Evolutionary conservation across 306 rosid genomes (phyloP).

Genomic region (Styphnolobium japonicum): DNA sequence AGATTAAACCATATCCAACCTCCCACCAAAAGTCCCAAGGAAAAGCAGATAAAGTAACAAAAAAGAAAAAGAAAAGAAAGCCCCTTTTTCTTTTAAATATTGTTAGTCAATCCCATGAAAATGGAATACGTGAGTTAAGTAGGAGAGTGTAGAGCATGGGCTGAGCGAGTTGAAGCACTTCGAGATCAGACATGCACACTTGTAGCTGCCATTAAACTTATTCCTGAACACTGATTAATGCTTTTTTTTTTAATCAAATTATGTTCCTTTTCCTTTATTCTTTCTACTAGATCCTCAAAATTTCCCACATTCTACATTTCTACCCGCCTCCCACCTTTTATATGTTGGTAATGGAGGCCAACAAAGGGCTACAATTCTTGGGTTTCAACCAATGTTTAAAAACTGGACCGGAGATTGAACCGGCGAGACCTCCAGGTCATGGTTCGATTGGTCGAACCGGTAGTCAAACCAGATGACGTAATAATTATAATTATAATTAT

Average conservation of each 20-base stretch:
- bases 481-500: too few relatives aligned
- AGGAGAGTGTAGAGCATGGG: background rate
- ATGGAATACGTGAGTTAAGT: background rate
- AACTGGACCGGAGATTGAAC: too few relatives aligned
- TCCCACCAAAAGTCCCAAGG: background rate
- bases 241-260: background rate
- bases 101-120: too few relatives aligned
- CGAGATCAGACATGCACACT: too few relatives aligned
- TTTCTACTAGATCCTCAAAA: background rate
- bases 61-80: too few relatives aligned
- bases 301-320: background rate
- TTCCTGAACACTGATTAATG: background rate
- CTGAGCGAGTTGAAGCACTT: background rate
- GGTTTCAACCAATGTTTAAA: too few relatives aligned
- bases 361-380: background rate
- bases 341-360: too few relatives aligned
- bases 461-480: too few relatives aligned
- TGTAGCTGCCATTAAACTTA: background rate
- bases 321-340: background rate
- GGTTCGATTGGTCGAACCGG: too few relatives aligned
- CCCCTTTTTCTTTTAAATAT: too few relatives aligned
- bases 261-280: background rate
- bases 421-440: too few relatives aligned
- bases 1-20: background rate
- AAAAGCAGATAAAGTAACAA: background rate